A percentile compares a stretch with the other conserved stretches of the same genome.
phyloP scores from a whole-genome alignment of 768 basidiomycete genomes.

The Boletellus ananiceps region DNA sequence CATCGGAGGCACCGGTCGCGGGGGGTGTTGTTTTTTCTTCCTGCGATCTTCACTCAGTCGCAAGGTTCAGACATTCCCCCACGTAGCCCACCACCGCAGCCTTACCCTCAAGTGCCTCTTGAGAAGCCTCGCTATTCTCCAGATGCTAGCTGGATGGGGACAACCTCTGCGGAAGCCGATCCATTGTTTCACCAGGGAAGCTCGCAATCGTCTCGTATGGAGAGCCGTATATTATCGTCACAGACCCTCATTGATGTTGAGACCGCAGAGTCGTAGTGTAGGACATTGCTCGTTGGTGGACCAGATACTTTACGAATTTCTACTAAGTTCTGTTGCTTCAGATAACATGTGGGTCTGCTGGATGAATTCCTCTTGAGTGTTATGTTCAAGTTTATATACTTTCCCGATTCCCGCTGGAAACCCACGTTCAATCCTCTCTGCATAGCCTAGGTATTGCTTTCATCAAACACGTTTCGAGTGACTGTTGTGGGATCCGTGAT shows the following conservation, averaged over 20 bases:
- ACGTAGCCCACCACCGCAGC: conserved; percentile 31
- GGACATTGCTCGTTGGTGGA: conserved; percentile 11
- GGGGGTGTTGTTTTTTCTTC: conserved; percentile 76
- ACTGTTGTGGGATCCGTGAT: neutral
- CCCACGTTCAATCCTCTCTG: conserved; percentile 1
- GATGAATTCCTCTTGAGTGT: neutral
- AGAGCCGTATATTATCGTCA: conserved; percentile 26
- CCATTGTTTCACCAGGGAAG: conserved; percentile 23
- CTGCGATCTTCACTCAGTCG: conserved; percentile 65
- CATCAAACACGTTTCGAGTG: neutral
- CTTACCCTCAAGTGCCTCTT: conserved; percentile 27
- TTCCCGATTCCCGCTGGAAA: neutral
- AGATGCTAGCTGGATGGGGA: conserved; percentile 33
- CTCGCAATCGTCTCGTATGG: conserved; percentile 28
- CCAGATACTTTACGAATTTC: conserved; percentile 23
- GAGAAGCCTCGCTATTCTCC: conserved; percentile 44
- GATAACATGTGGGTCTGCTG: conserved; percentile 23
- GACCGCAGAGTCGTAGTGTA: conserved; percentile 19
- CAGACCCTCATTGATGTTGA: conserved; percentile 30
- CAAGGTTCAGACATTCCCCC: conserved; percentile 28
- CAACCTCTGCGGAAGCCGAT: conserved; percentile 19
- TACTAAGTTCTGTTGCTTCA: conserved; percentile 31
- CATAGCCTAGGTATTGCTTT: neutral
- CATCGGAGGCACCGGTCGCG: conserved; percentile 46
- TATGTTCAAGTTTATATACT: conserved; percentile 12